Evolutionary conservation across 2,329 filamentous ascomycete species (phyloP).

Genomic region (Colletotrichum tanaceti): DNA sequence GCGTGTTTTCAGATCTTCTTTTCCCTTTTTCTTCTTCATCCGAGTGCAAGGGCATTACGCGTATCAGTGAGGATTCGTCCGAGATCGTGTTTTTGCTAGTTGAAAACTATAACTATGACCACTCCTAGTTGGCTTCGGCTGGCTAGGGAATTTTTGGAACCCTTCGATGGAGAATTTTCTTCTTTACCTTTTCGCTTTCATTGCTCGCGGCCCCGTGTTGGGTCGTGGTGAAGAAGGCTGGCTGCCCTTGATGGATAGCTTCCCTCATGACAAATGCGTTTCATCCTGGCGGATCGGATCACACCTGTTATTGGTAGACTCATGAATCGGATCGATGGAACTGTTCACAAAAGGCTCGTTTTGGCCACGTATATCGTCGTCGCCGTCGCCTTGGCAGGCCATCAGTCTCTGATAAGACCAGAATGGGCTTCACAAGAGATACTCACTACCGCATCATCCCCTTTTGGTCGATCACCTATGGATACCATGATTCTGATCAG

Average conservation of each 20-base stretch:
- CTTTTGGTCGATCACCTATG: too few species aligned
- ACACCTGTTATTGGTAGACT: too few species aligned
- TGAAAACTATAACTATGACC: conserved; percentile 86
- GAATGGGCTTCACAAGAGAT: too few species aligned
- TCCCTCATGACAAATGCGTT: too few species aligned
- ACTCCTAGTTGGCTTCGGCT: conserved; percentile 76
- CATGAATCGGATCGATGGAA: too few species aligned
- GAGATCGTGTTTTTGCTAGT: conserved; percentile 91
- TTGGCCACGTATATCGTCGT: neutral
- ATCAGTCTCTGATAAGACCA: too few species aligned
- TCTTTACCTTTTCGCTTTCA: conserved; percentile 57
- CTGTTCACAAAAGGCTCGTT: too few species aligned
- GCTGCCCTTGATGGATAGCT: too few species aligned
- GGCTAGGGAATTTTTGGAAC: conserved; percentile 84
- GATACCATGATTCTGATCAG: too few species aligned
- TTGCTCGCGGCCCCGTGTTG: conserved; percentile 56
- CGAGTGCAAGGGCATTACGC: conserved; percentile 82
- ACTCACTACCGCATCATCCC: too few species aligned
- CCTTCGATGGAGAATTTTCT: conserved; percentile 45
- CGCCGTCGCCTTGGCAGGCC: too few species aligned
- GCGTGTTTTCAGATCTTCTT: conserved; percentile 40
- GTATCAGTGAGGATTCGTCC: conserved; percentile 89
- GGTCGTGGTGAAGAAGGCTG: conserved; percentile 63
- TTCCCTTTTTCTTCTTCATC: conserved; percentile 63
- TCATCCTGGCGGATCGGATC: too few species aligned